Conservation (phyloP, 768 basidiomycete genomes). For the Pulveroboletus ravenelii region DNA sequence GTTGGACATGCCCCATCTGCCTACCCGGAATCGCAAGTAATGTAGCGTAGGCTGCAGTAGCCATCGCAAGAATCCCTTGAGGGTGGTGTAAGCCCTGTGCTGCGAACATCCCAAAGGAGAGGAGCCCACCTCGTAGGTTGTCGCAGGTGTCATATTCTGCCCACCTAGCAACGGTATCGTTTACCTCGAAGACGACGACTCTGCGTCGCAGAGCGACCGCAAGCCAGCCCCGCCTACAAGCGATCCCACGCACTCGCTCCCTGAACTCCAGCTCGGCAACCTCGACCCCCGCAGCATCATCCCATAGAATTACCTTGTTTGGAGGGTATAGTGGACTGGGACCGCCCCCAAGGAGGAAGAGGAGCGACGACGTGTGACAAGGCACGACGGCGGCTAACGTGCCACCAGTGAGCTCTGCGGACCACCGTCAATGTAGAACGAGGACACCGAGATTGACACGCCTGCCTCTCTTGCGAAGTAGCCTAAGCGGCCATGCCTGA, state of each 20-base stretch:
- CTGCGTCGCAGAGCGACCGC: constrained; percentile 75
- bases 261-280: constrained; percentile 88
- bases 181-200: constrained; percentile 74
- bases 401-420: constrained; percentile 69
- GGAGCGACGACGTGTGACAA: constrained; percentile 72
- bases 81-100: neutral
- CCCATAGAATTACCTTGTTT: constrained; percentile 90
- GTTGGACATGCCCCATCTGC: constrained; percentile 83
- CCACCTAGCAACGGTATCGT: constrained; percentile 55
- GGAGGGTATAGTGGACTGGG: constrained; percentile 85
- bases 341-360: constrained; percentile 86
- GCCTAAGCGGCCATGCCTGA: constrained; percentile 65
- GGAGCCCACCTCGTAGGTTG: constrained; percentile 67
- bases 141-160: constrained; percentile 85
- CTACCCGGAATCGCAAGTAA: constrained; percentile 82
- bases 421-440: constrained; percentile 15
- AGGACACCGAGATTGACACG: neutral
- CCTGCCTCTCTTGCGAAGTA: constrained; percentile 79
- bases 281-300: constrained; percentile 70
- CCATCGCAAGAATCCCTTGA: constrained; percentile 74
- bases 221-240: constrained; percentile 79
- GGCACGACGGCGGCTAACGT: constrained; percentile 76
- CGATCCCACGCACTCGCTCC: constrained; percentile 74
- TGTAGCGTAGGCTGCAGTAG: constrained; percentile 72
- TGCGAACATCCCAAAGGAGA: constrained; percentile 2